Percentiles rank a stretch among this genome's conserved stretches.
phyloP scores from a whole-genome alignment of 345 rosid species.

The Eutrema heterophyllum region DNA sequence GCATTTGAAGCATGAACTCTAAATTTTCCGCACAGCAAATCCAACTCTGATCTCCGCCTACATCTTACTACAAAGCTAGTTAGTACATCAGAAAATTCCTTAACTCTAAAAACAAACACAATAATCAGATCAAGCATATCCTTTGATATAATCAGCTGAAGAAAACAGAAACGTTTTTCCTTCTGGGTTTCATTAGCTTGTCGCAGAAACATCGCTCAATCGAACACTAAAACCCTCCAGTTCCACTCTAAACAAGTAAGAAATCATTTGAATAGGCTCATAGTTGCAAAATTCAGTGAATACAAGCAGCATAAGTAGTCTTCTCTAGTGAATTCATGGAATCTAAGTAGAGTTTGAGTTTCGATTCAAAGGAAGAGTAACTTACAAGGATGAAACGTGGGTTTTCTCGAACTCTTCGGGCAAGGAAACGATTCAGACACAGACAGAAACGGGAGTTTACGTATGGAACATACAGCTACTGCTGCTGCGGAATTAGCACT shows the following conservation, averaged over 20 bases:
- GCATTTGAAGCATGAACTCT: constrained; percentile 63
- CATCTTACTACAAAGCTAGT: constrained; percentile 56
- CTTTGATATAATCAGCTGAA: not conserved
- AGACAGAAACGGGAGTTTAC: constrained; percentile 47
- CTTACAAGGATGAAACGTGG: constrained; percentile 46
- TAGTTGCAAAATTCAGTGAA: not conserved
- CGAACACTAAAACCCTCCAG: not conserved
- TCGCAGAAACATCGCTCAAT: not conserved
- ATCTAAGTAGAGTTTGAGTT: not conserved
- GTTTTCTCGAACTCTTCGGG: constrained; percentile 33
- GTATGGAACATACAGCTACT: constrained; percentile 30
- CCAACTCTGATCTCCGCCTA: constrained; percentile 44
- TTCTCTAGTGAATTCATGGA: not conserved
- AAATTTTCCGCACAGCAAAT: constrained; percentile 26
- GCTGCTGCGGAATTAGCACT: not conserved
- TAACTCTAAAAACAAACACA: not conserved
- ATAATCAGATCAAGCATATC: not conserved
- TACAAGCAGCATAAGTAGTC: not conserved
- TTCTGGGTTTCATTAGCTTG: not conserved
- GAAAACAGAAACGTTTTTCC: not conserved
- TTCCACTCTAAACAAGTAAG: not conserved
- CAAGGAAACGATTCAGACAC: constrained; percentile 52
- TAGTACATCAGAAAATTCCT: not conserved
- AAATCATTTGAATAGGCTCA: not conserved
- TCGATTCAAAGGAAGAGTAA: constrained; percentile 8